Percentiles rank a stretch among this genome's conserved stretches.
Evolutionary conservation across 2,329 filamentous ascomycete species (phyloP).

Genomic region (Cercospora beticola): DNA sequence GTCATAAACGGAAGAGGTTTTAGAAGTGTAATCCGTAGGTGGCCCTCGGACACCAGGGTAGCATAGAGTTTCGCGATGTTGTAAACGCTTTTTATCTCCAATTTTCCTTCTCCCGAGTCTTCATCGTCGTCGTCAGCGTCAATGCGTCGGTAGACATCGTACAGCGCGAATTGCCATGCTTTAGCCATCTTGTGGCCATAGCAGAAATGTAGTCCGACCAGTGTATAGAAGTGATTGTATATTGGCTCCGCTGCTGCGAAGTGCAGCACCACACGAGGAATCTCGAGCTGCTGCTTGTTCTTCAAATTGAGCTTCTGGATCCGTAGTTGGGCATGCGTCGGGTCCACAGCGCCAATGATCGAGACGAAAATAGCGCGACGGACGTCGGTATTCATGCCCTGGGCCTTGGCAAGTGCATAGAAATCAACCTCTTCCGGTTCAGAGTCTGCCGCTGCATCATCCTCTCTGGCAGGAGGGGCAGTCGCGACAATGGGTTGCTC

Average conservation of each 20-base stretch:
- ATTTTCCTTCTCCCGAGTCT: constrained; percentile 54
- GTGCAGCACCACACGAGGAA: constrained; percentile 82
- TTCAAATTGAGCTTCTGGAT: constrained; percentile 81
- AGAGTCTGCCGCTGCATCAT: constrained; percentile 21
- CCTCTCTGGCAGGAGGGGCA: constrained; percentile 21
- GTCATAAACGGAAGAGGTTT: constrained; percentile 76
- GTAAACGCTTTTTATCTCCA: constrained; percentile 60
- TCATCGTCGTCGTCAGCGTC: constrained; percentile 63
- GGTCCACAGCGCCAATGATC: constrained; percentile 81
- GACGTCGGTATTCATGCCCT: constrained; percentile 83
- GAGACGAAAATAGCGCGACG: constrained; percentile 90
- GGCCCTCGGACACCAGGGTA: constrained; percentile 60
- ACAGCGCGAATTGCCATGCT: constrained; percentile 82
- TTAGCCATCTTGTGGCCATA: constrained; percentile 71
- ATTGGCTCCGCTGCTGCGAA: constrained; percentile 78
- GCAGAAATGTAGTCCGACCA: constrained; percentile 78
- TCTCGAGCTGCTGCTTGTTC: constrained; percentile 79
- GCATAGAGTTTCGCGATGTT: constrained; percentile 69
- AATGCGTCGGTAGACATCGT: constrained; percentile 75
- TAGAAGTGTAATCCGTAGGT: constrained; percentile 56
- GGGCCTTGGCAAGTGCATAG: constrained; percentile 69
- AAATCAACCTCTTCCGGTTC: constrained; percentile 59
- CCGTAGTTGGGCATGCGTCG: constrained; percentile 76
- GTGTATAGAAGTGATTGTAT: constrained; percentile 92
- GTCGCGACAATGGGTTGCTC: constrained; percentile 16